Evolutionary conservation across 1,284 basidiomycete species (phyloP), one percentile per base, ranked within the genome.

Genomic region (Heterobasidion parviporum): DNA sequence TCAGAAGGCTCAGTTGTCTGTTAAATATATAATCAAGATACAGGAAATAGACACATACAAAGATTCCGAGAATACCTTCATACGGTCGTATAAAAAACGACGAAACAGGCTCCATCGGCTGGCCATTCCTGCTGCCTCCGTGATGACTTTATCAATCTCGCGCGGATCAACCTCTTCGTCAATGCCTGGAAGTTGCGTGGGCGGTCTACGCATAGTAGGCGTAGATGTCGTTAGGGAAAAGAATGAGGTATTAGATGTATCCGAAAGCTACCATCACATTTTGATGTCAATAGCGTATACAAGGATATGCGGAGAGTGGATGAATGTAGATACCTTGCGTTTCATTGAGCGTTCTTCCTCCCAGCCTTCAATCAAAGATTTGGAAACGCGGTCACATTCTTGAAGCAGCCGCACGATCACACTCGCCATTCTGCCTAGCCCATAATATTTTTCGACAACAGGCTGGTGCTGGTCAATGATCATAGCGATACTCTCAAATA

Each of bases 381-480:
- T 80, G 0, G 93, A 87, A 6, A 95, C 86, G 20, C 85, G 77
- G 68, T 98, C 94, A 61, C 91, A 92, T 68, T 98, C 95, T 55
- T 84, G 81, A 41, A 97, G 72, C 6, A 99, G 74, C 44, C 85
- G 79, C 14, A 79, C 76, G 3, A 95, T 82, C 14, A 99, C 94
- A 18, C 74, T 80, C 34, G 77, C 74, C 94, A 97, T 97, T 65
- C 89, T 88, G 1, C 92, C 89, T 5, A 70, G 64, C 0, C 94
- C 97, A 65, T 99, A 99, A 70, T 99, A 97, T 70, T 96, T 96
- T 68, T 98, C 95, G 0, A 99, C 96, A 1, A 99, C 85, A 1
- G 94, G 92, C 65, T 97, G 94, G 68, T 99, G 97, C 67, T 98
- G 94, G 65, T 96, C 94, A 45, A 99, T 87, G 59, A 99, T 94